phyloP scores from a whole-genome alignment of 257 asterid species.

The Phtheirospermum japonicum region DNA sequence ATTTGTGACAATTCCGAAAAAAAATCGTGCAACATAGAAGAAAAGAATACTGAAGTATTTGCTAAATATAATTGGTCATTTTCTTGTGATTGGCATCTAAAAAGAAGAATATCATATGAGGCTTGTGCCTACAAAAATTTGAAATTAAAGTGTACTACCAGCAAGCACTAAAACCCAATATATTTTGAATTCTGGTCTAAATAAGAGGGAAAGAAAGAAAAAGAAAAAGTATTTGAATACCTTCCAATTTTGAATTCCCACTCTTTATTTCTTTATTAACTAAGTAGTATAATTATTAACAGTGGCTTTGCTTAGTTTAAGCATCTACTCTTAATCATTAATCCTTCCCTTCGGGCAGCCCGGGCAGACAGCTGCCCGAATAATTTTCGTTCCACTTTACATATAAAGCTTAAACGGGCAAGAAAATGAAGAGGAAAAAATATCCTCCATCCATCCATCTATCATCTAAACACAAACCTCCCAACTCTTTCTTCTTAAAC shows the following conservation, averaged over 20 bases:
- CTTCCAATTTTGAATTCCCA: not conserved
- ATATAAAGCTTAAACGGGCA: slow-evolving; percentile 1
- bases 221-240: not conserved
- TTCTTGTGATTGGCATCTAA: not conserved
- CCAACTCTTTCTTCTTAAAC: not conserved
- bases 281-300: not conserved
- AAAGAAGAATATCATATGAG: too few species aligned
- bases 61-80: not conserved
- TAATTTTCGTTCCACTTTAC: not conserved
- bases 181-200: slow-evolving; percentile 1
- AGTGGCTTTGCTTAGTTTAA: not conserved
- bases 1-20: too few species aligned
- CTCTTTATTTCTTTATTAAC: not conserved
- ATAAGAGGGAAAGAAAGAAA: not conserved
- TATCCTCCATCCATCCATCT: too few species aligned
- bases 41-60: too few species aligned
- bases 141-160: not conserved
- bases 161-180: not conserved
- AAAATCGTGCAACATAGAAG: too few species aligned
- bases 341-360: not conserved
- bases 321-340: slow-evolving; percentile 9
- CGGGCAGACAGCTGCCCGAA: slow-evolving; percentile 15
- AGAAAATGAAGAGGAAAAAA: not conserved
- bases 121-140: slow-evolving; percentile 1
- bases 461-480: not conserved